Evolutionary conservation across 2,329 filamentous ascomycete genomes (phyloP).

Genomic region (Colletotrichum coccodes): DNA sequence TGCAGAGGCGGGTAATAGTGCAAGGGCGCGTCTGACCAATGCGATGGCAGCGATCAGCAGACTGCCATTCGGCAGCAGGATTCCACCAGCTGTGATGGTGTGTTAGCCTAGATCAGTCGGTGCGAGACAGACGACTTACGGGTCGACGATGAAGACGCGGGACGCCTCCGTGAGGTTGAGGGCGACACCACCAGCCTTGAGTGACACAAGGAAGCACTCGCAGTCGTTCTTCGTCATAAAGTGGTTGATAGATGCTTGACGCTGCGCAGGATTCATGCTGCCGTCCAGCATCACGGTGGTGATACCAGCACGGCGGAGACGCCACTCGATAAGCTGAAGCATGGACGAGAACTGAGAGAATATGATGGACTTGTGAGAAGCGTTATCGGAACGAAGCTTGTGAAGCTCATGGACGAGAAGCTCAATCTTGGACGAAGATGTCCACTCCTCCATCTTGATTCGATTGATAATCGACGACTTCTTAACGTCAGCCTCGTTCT

Average conservation of each 20-base stretch:
- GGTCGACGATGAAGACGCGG: constrained; percentile 94
- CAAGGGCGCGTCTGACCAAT: constrained; percentile 96
- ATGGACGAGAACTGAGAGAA: constrained; percentile 98
- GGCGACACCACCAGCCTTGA: constrained; percentile 96
- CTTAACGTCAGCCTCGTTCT: constrained; percentile 87
- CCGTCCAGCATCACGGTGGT: constrained; percentile 98
- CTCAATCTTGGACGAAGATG: constrained; percentile 97
- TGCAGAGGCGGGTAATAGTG: constrained; percentile 92
- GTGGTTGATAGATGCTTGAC: constrained; percentile 92
- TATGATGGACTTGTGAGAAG: constrained; percentile 95
- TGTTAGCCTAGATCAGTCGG: constrained; percentile 35
- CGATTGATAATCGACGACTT: constrained; percentile 98
- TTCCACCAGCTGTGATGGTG: constrained; percentile 86
- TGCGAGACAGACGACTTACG: constrained; percentile 67
- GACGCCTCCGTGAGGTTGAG: constrained; percentile 96
- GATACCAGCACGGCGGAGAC: constrained; percentile 93
- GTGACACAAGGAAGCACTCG: constrained; percentile 93
- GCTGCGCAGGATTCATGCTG: constrained; percentile 93
- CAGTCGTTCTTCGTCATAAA: constrained; percentile 97
- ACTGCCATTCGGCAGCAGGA: constrained; percentile 99
- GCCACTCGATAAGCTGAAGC: constrained; percentile 97
- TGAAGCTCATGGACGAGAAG: constrained; percentile 94
- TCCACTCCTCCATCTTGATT: constrained; percentile 99
- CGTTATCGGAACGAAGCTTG: constrained; percentile 89
- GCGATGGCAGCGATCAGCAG: constrained; percentile 91